Evolutionary conservation across 208 protist genomes (phyloP).

Genomic region (Angomonas desouzai): DNA sequence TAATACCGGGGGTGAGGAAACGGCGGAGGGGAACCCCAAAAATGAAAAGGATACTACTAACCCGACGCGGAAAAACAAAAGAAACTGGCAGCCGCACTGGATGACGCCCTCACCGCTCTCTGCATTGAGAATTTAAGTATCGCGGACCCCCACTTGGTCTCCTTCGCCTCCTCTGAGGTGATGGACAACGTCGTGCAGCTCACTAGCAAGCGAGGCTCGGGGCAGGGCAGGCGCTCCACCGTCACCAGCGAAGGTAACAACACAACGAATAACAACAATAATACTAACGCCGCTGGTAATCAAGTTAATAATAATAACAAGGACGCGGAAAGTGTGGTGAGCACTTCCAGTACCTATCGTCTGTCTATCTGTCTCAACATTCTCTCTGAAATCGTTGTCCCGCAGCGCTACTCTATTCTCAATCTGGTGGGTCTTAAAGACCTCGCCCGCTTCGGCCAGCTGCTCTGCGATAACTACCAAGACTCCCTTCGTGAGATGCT

Average conservation of each 20-base stretch:
- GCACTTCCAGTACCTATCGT: background rate
- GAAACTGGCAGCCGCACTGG: background rate
- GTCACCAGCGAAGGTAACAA: background rate
- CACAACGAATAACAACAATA: background rate
- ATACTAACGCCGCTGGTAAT: too few species aligned
- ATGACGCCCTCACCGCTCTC: conserved; percentile 30
- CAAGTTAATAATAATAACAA: conserved; percentile 11
- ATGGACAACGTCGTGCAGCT: conserved; percentile 59
- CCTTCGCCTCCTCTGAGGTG: conserved; percentile 69
- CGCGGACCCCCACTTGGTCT: conserved; percentile 49
- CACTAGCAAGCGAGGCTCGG: conserved; percentile 14
- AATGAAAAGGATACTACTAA: background rate
- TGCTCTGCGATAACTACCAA: conserved; percentile 75
- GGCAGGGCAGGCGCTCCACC: background rate
- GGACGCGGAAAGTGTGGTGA: conserved; percentile 10
- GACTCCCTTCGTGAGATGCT: conserved; percentile 52
- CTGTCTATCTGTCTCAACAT: conserved; percentile 13
- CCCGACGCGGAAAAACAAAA: background rate
- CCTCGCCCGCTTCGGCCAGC: conserved; percentile 50
- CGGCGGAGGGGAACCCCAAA: background rate
- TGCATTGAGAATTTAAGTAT: conserved; percentile 73
- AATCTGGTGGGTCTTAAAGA: conserved; percentile 8
- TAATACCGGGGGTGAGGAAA: background rate
- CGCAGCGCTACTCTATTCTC: conserved; percentile 2
- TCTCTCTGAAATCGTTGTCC: conserved; percentile 14